Evolutionary conservation across 2,329 filamentous ascomycete species (phyloP), one percentile per base, ranked within the genome.

Genomic region (Arthrobotrys musiformis): DNA sequence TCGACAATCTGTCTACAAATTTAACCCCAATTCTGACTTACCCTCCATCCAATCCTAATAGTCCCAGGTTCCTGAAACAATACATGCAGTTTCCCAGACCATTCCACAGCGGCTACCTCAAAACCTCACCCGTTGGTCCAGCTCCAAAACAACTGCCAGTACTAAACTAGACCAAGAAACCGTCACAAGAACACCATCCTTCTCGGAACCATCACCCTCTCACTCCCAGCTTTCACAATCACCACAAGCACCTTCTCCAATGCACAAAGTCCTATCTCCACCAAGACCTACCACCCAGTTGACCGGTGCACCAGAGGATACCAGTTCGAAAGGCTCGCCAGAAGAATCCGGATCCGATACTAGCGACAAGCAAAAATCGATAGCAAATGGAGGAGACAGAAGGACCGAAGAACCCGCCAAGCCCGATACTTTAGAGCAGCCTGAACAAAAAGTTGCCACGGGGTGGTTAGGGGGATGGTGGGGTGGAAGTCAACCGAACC

Each of bases 271-370:
- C 37, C 52, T 77, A 6, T 77, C 73, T 4, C 58, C 50, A 2
- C 61, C 73, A 11, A 77, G 70, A 17, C 60, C 73, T 37, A 77
- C 73, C 52, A 77, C 66, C 35, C 73, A 77, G 60, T 70, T 77
- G 17, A 77, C 73, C 17, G 46, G 37, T 28, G 35, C 44, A 24
- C 50, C 66, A 26, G 58, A 66, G 26, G 61, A 54, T 35, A 22
- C 28, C 35, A 61, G 40, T n/a, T 26, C 66, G 13, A 37, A 61
- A n/a, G 17, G 8, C 17, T 40, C 60, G 24, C 40, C 46, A 28
- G 28, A 46, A n/a, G 24, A 26, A 22, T 33, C 42, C 13, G 19
- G 22, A 22, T 60, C 42, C 33, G 60, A 66, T 26, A 76, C 56
- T 13, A 61, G 30, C 40, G 50, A 58, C 9, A 22, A 30, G 17